A percentile compares a stretch with the other conserved stretches of the same genome.
phyloP scores from a whole-genome alignment of 2,329 filamentous ascomycete genomes.

The Microsporum canis region DNA sequence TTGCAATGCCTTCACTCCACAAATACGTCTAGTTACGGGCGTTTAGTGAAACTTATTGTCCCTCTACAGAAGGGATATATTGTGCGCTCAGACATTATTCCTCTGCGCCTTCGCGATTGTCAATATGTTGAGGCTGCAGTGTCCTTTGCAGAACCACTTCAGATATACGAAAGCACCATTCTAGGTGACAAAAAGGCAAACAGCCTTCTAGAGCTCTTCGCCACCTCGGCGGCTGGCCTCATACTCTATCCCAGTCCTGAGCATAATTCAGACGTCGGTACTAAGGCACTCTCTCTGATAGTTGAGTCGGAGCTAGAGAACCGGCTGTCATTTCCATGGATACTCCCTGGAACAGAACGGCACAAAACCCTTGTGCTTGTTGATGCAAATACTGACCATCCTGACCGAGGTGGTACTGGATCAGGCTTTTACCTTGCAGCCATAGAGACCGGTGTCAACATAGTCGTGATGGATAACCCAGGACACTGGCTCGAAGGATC shows the following conservation, averaged over 20 bases:
- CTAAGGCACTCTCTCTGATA: not conserved
- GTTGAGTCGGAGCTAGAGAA: conserved; percentile 4
- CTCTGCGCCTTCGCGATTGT: conserved; percentile 7
- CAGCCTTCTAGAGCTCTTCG: not conserved
- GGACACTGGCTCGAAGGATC: conserved; percentile 32
- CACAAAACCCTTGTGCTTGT: conserved; percentile 3
- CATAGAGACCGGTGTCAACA: conserved; percentile 25
- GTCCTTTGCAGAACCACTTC: conserved; percentile 6
- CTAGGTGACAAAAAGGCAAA: not conserved
- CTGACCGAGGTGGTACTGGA: not conserved
- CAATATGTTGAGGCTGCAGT: conserved; percentile 6
- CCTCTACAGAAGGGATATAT: conserved; percentile 8
- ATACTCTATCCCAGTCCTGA: not conserved
- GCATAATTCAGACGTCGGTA: not conserved
- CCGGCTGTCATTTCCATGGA: conserved; percentile 6
- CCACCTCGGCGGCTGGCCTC: not conserved
- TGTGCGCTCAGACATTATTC: conserved; percentile 9
- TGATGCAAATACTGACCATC: conserved; percentile 2
- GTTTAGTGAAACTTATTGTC: conserved; percentile 2
- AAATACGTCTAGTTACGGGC: not conserved
- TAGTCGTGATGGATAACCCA: conserved; percentile 29
- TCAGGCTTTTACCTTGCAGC: conserved; percentile 16
- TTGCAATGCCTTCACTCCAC: not conserved
- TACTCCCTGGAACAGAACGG: not conserved
- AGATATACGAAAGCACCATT: not conserved